Evolutionary conservation across 148 eudicot species (phyloP).

Genomic region (Vaccinium vitisidaea): DNA sequence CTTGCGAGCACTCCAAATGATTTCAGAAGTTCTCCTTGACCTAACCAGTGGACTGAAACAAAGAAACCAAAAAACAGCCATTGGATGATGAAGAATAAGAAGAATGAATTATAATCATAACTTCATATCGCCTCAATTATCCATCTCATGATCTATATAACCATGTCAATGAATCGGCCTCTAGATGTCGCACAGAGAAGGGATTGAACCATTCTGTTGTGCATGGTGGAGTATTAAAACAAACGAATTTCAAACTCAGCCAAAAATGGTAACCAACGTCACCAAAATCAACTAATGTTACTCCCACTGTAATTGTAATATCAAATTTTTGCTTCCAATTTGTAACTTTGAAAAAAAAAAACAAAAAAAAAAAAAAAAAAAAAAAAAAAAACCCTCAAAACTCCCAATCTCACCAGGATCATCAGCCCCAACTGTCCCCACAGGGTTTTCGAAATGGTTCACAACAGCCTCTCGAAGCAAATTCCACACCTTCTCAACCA

Average conservation of each 20-base stretch:
- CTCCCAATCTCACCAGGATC: slow-evolving; percentile 48
- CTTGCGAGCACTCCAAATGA: slow-evolving; percentile 77
- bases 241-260: background rate
- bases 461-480: slow-evolving; percentile 66
- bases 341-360: no score
- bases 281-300: no score
- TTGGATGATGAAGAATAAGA: background rate
- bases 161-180: background rate
- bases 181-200: background rate
- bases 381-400: background rate
- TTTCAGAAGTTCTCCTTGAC: slow-evolving; percentile 90
- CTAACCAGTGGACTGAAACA: slow-evolving; percentile 72
- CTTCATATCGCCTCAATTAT: background rate
- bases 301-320: no score
- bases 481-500: slow-evolving; percentile 72
- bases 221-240: background rate
- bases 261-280: no score
- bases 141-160: background rate
- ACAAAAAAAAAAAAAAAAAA: no score
- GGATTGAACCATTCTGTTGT: slow-evolving; percentile 4
- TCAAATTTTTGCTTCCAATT: no score
- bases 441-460: slow-evolving; percentile 69
- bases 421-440: slow-evolving; percentile 81
- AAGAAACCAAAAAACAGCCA: background rate
- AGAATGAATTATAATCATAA: background rate